These are phyloP conservation scores for Retiboletus fuscus DNA, from an alignment of 1,284 basidiomycete genomes.

Conservation along the genomic window DNA sequence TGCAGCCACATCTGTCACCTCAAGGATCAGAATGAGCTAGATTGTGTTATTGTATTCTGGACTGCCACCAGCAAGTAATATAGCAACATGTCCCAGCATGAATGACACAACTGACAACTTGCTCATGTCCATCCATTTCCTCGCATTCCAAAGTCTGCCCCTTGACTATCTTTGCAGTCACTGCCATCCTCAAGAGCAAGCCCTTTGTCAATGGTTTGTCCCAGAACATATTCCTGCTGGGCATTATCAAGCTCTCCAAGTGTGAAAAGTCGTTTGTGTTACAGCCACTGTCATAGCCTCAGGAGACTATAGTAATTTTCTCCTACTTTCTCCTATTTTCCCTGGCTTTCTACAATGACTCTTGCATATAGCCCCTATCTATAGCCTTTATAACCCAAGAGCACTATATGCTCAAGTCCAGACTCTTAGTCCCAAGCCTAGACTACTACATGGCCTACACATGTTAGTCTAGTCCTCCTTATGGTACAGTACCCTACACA, in stretches of 20 bases:
- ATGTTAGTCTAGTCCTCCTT: too few relatives aligned
- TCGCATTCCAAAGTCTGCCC: conserved; percentile 96
- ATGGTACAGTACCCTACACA: too few relatives aligned
- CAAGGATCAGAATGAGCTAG: conserved; percentile 87
- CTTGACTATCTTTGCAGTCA: conserved; percentile 95
- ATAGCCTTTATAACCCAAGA: too few relatives aligned
- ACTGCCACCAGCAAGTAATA: conserved; percentile 99
- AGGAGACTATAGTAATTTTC: too few relatives aligned
- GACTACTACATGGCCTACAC: too few relatives aligned
- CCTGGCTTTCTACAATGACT: too few relatives aligned
- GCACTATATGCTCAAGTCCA: too few relatives aligned
- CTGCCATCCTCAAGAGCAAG: conserved; percentile 93
- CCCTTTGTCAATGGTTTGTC: conserved; percentile 98
- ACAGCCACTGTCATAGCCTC: too few relatives aligned
- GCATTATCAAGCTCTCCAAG: conserved; percentile 94
- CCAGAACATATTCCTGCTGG: conserved; percentile 99
- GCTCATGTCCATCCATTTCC: conserved; percentile 82
- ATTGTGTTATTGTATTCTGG: conserved; percentile 94
- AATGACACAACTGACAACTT: conserved; percentile 96
- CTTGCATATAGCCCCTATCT: too few relatives aligned
- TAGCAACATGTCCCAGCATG: conserved; percentile 92
- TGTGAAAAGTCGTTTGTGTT: conserved; percentile 92
- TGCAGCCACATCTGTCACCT: conserved; percentile 94
- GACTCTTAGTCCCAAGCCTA: too few relatives aligned
- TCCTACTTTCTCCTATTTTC: too few relatives aligned